phyloP scores from a whole-genome alignment of 2,329 filamentous ascomycete species.

The Epichloe aotearoae region DNA sequence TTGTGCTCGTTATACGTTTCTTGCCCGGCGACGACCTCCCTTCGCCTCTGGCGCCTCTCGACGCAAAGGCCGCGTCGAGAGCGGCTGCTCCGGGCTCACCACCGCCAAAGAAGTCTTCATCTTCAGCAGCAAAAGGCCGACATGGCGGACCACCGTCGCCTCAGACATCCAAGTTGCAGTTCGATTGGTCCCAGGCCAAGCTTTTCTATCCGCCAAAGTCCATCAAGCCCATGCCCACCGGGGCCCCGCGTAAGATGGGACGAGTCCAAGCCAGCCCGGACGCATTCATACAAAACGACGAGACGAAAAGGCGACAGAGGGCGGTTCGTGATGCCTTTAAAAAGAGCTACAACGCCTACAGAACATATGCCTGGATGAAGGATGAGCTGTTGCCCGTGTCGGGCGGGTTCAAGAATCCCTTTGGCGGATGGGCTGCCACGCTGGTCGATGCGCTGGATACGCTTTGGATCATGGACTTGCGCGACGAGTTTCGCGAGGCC shows the following conservation, averaged over 20 bases:
- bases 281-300: conserved; percentile 10
- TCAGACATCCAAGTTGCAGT: conserved; percentile 10
- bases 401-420: conserved; percentile 31
- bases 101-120: not conserved
- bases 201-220: conserved; percentile 17
- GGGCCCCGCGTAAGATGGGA: conserved; percentile 13
- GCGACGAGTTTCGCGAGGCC: conserved; percentile 42
- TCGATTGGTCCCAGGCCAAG: conserved; percentile 18
- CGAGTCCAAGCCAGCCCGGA: conserved; percentile 17
- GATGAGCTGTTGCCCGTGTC: conserved; percentile 40
- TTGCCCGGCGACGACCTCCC: conserved; percentile 6
- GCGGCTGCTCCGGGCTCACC: not conserved
- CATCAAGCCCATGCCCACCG: conserved; percentile 19
- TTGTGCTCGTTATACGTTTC: conserved; percentile 13
- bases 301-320: conserved; percentile 17
- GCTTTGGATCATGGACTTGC: conserved; percentile 48
- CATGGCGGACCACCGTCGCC: not conserved
- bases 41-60: not conserved
- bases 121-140: too few relatives aligned
- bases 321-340: conserved; percentile 29
- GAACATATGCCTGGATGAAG: conserved; percentile 34
- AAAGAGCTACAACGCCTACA: conserved; percentile 38
- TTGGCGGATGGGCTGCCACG: conserved; percentile 45
- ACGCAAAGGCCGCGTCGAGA: not conserved
- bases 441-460: conserved; percentile 49